Conservation (phyloP, 495 filamentous ascomycete genomes). For the Lasiosphaeris hirsuta region DNA sequence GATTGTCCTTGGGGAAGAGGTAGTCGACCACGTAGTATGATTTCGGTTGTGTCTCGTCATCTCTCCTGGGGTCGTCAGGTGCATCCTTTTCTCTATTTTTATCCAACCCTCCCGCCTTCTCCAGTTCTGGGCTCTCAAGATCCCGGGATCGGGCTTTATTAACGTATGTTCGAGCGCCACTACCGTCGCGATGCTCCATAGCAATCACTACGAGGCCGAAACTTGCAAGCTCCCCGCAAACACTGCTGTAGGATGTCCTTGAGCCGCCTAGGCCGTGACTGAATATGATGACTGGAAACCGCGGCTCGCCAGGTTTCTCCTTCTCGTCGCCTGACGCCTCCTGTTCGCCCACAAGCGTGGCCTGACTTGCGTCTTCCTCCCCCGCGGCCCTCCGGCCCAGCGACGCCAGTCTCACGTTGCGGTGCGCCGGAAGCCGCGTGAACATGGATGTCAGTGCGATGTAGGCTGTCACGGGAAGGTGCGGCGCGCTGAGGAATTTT, state of each 20-base stretch:
- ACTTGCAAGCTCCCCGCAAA: conserved; percentile 61
- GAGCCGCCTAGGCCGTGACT: conserved; percentile 66
- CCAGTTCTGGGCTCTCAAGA: conserved; percentile 19
- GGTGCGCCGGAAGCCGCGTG: conserved; percentile 55
- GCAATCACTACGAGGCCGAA: conserved; percentile 67
- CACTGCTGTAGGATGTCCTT: conserved; percentile 58
- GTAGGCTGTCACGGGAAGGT: conserved; percentile 39
- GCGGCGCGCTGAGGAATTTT: conserved; percentile 47
- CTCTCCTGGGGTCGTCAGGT: background rate
- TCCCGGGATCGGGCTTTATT: conserved; percentile 30
- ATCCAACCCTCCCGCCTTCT: conserved; percentile 1
- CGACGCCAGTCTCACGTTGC: conserved; percentile 44
- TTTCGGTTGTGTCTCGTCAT: conserved; percentile 6
- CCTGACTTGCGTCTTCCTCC: conserved; percentile 32
- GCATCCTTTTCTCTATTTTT: background rate
- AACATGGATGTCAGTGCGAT: conserved; percentile 51
- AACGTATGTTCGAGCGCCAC: conserved; percentile 59
- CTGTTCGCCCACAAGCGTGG: conserved; percentile 3
- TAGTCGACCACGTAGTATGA: conserved; percentile 42
- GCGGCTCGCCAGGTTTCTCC: conserved; percentile 19
- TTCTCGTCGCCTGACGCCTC: background rate
- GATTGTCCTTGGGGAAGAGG: conserved; percentile 42
- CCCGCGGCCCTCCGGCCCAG: conserved; percentile 13
- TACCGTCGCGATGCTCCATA: conserved; percentile 66
- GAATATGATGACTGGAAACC: conserved; percentile 65